These are phyloP conservation scores for Microsporum audouinii DNA, from an alignment of 2,329 filamentous ascomycete species.

Conservation along the genomic window DNA sequence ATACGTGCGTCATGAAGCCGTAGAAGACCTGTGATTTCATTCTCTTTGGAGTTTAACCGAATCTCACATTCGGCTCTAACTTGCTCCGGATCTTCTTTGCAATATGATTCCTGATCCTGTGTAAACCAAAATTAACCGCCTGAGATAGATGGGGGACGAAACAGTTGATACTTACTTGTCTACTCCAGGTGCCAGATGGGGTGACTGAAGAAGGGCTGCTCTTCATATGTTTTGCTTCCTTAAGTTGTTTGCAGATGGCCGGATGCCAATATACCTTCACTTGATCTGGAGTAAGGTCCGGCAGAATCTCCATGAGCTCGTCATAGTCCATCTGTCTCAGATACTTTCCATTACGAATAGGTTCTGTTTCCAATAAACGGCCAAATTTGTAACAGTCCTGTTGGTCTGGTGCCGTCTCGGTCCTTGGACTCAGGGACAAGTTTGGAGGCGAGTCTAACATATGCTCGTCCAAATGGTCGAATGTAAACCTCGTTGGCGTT, in stretches of 20 bases:
- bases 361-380: background rate
- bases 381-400: background rate
- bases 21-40: constrained; percentile 9
- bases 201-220: background rate
- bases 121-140: background rate
- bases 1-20: constrained; percentile 10
- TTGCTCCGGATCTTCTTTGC: constrained; percentile 1
- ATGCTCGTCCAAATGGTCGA: constrained; percentile 2
- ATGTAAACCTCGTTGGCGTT: constrained; percentile 6
- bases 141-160: background rate
- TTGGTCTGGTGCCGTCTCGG: background rate
- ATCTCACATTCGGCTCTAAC: constrained; percentile 9
- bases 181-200: background rate
- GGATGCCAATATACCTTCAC: constrained; percentile 13
- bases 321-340: constrained; percentile 10
- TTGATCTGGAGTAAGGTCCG: constrained; percentile 10
- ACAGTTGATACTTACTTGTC: background rate
- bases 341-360: constrained; percentile 5
- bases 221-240: background rate
- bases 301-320: constrained; percentile 11
- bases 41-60: constrained; percentile 10
- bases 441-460: constrained; percentile 3
- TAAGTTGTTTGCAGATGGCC: constrained; percentile 5
- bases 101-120: background rate
- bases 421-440: constrained; percentile 3